Base-by-base conservation (phyloP, 2,329 filamentous ascomycete species). In the Elsinoe perseae region DNA sequence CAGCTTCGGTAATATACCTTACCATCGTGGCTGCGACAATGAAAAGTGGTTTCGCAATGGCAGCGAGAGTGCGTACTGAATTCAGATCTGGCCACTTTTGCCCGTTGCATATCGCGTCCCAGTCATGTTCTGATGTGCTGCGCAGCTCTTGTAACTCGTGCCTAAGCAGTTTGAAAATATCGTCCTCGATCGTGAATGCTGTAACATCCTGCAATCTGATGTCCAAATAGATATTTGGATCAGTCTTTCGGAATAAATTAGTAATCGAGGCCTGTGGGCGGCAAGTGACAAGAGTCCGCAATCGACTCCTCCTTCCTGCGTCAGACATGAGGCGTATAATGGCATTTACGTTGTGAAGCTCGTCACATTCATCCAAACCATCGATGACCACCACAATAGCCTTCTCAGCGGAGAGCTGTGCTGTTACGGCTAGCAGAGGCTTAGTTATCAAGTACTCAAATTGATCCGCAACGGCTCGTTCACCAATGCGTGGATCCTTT, bases 231-330 rank as follows among this genome's bases (percentile, higher is more conserved):
- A 34, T 68, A 0, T 32, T 64, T 34, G 63, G 65, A 2, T 61
- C 12, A 4, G 72, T 62, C 1, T 61, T 8, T 0, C 55, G 55
- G 34, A 78, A 76, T 0, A 70, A 68, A 10, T 71, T 61, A 0
- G 70, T 68, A 20, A 75, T 66, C 0, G 68, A 66, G 1, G 73
- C 54, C 20, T 77, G 70, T 0, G 74, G 74, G 9, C 74, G 64
- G 42, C 73, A 77, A 0, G 74, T 77, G 0, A 77, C 16, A 25
- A 77, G 73, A 1, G 73, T 54, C 48, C 64, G 66, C 6, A 74
- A 43, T 21, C 44, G 53, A 14, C 61, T 56, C 20, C 61, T 7
- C 8, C 34, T 2, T 14, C 62, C 57, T 12, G 58, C 38, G 27
- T 60, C 54, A n/a, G 63, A 57, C 0, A 71, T 56, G 10, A 70